Percentiles rank a stretch among this genome's conserved stretches.
phyloP scores from a whole-genome alignment of 2,329 filamentous ascomycete genomes.

The Xylaria sp. region DNA sequence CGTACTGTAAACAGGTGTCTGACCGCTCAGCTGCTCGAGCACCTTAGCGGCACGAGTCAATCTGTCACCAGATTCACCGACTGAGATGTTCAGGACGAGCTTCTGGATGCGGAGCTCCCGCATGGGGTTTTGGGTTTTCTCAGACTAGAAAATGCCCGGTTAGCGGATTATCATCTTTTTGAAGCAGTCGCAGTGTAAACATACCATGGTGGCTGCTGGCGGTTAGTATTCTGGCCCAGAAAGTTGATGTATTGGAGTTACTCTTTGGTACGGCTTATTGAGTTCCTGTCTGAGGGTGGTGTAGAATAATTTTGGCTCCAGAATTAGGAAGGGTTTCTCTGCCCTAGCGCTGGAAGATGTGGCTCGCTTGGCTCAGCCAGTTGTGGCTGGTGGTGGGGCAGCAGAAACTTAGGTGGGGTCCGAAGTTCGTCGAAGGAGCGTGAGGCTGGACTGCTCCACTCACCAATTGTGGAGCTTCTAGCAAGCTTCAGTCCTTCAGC shows the following conservation, averaged over 20 bases:
- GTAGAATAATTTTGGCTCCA: slow-evolving; percentile 37
- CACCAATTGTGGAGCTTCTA: slow-evolving; percentile 31
- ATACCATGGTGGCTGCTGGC: slow-evolving; percentile 55
- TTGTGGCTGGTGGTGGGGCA: slow-evolving; percentile 40
- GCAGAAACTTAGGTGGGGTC: slow-evolving; percentile 39
- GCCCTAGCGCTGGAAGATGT: slow-evolving; percentile 41
- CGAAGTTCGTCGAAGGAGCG: slow-evolving; percentile 19
- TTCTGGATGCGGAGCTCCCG: slow-evolving; percentile 90
- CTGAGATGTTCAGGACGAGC: slow-evolving; percentile 83
- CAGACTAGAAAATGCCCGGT: slow-evolving; percentile 62
- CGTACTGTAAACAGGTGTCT: slow-evolving; percentile 99
- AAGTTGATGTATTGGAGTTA: slow-evolving; percentile 30
- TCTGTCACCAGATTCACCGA: slow-evolving; percentile 99
- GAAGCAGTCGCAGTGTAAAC: slow-evolving; percentile 23
- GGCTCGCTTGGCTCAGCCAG: slow-evolving; percentile 6
- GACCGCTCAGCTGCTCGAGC: slow-evolving; percentile 98
- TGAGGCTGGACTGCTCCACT: slow-evolving; percentile 30
- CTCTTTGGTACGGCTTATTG: slow-evolving; percentile 22
- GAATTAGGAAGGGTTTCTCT: slow-evolving; percentile 47
- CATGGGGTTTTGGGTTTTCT: slow-evolving; percentile 98
- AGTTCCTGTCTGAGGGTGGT: slow-evolving; percentile 8
- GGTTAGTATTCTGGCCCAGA: slow-evolving; percentile 46
- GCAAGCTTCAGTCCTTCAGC: slow-evolving; percentile 41
- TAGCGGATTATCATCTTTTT: slow-evolving; percentile 35
- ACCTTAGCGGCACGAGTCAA: slow-evolving; percentile 99